phyloP scores from a whole-genome alignment of 352 stramenopile species.

The Nothophytophthora sp. region DNA sequence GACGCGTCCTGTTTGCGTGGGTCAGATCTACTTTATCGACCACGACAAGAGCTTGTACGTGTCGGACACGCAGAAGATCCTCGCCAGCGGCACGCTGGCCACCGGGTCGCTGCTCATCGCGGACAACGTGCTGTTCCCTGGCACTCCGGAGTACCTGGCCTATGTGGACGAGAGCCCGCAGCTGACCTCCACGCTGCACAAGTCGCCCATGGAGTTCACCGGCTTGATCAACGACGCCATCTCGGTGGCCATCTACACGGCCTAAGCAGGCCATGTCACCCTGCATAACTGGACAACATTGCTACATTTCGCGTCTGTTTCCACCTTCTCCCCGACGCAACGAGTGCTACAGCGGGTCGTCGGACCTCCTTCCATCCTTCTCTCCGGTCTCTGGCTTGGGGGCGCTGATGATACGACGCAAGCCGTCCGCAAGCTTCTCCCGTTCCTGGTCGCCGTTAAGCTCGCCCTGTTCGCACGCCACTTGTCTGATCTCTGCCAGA shows the following conservation, averaged over 20 bases:
- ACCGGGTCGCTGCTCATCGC: slow-evolving; percentile 32
- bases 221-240: slow-evolving; percentile 13
- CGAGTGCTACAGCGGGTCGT: neutral
- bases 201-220: slow-evolving; percentile 7
- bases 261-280: slow-evolving; percentile 4
- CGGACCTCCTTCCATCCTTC: too few species aligned
- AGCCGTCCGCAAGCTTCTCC: slow-evolving; percentile 13
- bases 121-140: slow-evolving; percentile 43
- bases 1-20: too few species aligned
- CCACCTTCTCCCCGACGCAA: slow-evolving; percentile 11
- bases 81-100: slow-evolving; percentile 21
- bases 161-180: slow-evolving; percentile 26
- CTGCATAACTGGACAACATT: neutral
- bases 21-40: slow-evolving; percentile 47
- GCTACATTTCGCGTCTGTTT: neutral
- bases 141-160: slow-evolving; percentile 37
- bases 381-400: slow-evolving; percentile 23
- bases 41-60: slow-evolving; percentile 48
- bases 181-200: slow-evolving; percentile 7
- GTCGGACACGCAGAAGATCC: slow-evolving; percentile 35
- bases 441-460: neutral
- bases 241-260: slow-evolving; percentile 11
- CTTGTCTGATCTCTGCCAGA: slow-evolving; percentile 42
- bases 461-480: slow-evolving; percentile 12
- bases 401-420: slow-evolving; percentile 37